These are phyloP conservation scores for Fusarium odoratissimum DNA, from an alignment of 2,329 filamentous ascomycete species.

Conservation along the genomic window DNA sequence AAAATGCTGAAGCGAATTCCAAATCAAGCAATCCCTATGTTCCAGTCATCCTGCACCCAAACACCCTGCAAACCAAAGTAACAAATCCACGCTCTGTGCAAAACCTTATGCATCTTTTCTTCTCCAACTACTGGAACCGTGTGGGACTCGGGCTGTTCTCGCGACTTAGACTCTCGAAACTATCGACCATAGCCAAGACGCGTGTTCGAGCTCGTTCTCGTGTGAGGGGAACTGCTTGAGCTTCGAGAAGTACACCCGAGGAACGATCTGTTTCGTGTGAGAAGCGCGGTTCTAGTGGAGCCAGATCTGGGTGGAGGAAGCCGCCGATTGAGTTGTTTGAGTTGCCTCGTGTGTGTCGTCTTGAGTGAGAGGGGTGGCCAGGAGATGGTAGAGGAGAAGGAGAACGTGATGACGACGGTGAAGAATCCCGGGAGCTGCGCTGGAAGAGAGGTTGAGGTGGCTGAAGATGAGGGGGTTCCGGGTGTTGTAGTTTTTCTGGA, in stretches of 20 bases:
- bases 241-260: slow-evolving; percentile 55
- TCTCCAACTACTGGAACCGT: slow-evolving; percentile 12
- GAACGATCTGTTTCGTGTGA: slow-evolving; percentile 48
- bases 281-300: slow-evolving; percentile 35
- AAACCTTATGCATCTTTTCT: not conserved
- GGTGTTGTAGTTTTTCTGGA: slow-evolving; percentile 15
- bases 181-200: slow-evolving; percentile 68
- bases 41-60: slow-evolving; percentile 24
- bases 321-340: slow-evolving; percentile 28
- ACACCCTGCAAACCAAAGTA: slow-evolving; percentile 32
- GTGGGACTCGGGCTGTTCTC: slow-evolving; percentile 58
- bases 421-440: slow-evolving; percentile 25
- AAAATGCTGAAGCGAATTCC: slow-evolving; percentile 14
- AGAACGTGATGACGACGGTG: slow-evolving; percentile 22
- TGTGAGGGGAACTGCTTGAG: slow-evolving; percentile 58
- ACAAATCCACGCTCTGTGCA: slow-evolving; percentile 1
- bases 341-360: slow-evolving; percentile 26
- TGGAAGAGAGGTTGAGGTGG: slow-evolving; percentile 37
- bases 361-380: not conserved
- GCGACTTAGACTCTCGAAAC: slow-evolving; percentile 61
- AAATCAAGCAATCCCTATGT: slow-evolving; percentile 10
- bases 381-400: slow-evolving; percentile 28
- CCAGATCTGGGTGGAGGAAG: slow-evolving; percentile 39
- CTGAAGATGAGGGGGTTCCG: slow-evolving; percentile 28
- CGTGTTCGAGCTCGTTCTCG: slow-evolving; percentile 55